Percentiles rank a stretch among this genome's conserved stretches.
Evolutionary conservation across 2,329 filamentous ascomycete genomes (phyloP).

Genomic region (Camillea tinctor): DNA sequence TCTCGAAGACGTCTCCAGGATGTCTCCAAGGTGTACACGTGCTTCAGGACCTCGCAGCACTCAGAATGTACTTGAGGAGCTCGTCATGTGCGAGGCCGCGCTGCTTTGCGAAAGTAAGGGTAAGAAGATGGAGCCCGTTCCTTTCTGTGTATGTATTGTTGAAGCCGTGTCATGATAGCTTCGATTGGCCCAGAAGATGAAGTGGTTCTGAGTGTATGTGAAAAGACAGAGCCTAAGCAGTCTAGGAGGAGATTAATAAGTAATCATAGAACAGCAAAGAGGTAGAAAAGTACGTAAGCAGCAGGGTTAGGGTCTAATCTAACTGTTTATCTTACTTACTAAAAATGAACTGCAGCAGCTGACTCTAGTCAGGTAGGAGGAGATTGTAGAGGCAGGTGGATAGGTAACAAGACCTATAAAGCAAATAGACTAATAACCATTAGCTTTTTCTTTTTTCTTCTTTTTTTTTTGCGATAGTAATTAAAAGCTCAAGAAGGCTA

Average conservation of each 20-base stretch:
- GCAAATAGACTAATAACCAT: no score
- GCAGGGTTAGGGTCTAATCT: not conserved
- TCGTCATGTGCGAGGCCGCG: constrained; percentile 12
- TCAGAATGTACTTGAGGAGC: not conserved
- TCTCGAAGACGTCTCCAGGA: constrained; percentile 10
- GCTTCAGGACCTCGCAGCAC: constrained; percentile 1
- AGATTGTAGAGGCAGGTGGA: no score
- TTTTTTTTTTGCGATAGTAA: not conserved
- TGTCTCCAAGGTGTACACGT: not conserved
- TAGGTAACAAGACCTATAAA: not conserved
- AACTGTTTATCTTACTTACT: not conserved
- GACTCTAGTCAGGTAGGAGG: not conserved
- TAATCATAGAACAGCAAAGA: not conserved
- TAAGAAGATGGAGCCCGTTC: constrained; percentile 14
- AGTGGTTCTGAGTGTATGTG: constrained; percentile 9
- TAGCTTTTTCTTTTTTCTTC: no score
- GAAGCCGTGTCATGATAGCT: constrained; percentile 26
- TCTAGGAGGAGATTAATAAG: not conserved
- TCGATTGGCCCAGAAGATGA: constrained; percentile 11
- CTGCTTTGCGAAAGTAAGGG: constrained; percentile 16
- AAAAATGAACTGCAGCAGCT: not conserved
- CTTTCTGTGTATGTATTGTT: constrained; percentile 15
- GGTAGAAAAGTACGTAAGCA: not conserved
- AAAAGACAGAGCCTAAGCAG: not conserved
- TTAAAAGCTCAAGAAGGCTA: no score